These are phyloP conservation scores for Backusella sp. DNA, from an alignment of 192 early-diverging fungal species.

Conservation along the genomic window DNA sequence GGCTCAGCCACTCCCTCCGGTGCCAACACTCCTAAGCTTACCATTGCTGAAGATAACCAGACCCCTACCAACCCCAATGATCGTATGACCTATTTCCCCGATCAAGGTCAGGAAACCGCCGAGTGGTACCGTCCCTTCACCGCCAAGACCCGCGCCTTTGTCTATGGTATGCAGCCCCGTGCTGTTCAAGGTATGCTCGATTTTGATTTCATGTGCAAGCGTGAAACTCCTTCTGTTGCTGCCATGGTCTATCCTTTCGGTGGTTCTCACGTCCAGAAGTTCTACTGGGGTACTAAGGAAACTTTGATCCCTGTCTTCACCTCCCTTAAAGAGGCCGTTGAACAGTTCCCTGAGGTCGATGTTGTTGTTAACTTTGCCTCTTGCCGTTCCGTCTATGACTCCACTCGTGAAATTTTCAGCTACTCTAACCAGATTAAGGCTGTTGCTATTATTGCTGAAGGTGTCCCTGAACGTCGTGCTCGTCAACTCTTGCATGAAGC, in stretches of 20 bases:
- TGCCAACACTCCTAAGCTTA: conserved; percentile 33
- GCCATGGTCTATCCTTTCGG: conserved; percentile 99
- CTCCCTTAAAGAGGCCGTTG: conserved; percentile 77
- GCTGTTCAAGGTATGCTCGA: conserved; percentile 99
- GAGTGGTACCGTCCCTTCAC: conserved; percentile 81
- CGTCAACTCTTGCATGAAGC: conserved; percentile 89
- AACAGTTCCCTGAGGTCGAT: conserved; percentile 89
- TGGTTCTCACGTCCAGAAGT: conserved; percentile 98
- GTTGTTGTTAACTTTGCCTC: conserved; percentile 98
- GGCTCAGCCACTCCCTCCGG: conserved; percentile 33
- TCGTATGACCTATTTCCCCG: conserved; percentile 51
- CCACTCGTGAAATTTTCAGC: conserved; percentile 85
- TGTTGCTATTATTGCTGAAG: conserved; percentile 97
- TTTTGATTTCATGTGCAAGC: conserved; percentile 99
- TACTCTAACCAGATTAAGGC: conserved; percentile 84
- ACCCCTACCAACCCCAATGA: conserved; percentile 45
- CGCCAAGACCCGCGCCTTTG: conserved; percentile 80
- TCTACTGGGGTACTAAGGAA: conserved; percentile 99
- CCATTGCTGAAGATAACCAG: conserved; percentile 47
- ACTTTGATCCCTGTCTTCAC: conserved; percentile 94
- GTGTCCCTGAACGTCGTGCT: conserved; percentile 96
- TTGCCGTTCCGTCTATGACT: conserved; percentile 91
- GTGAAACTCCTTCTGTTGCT: conserved; percentile 86
- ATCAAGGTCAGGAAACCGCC: conserved; percentile 32
- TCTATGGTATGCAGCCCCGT: conserved; percentile 99